phyloP scores from a whole-genome alignment of 2,329 filamentous ascomycete genomes.

The Colletotrichum orbiculare region DNA sequence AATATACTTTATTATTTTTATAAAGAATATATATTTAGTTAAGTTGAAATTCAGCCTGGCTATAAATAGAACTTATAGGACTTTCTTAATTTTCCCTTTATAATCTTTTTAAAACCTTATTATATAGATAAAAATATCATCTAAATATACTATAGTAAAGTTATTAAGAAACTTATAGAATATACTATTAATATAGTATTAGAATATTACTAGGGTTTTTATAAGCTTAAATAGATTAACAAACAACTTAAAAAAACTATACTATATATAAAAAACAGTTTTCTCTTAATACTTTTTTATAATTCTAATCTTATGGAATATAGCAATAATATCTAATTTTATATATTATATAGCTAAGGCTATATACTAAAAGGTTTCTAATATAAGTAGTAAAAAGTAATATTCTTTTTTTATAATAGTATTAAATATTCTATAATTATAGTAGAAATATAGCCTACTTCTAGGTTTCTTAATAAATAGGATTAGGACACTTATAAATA shows the following conservation, averaged over 20 bases:
- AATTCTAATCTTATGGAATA: constrained; percentile 48
- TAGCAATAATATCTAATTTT: constrained; percentile 36
- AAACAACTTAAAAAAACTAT: constrained; percentile 46
- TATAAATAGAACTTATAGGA: neutral
- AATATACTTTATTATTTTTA: too few relatives aligned
- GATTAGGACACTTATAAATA: too few relatives aligned
- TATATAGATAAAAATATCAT: constrained; percentile 37
- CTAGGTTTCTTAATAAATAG: too few relatives aligned
- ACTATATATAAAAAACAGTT: constrained; percentile 47
- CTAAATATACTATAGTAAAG: constrained; percentile 37
- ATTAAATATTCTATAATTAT: too few relatives aligned
- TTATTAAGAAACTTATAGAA: too few relatives aligned
- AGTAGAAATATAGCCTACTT: too few relatives aligned
- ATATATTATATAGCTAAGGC: neutral
- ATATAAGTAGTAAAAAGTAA: neutral
- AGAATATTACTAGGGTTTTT: constrained; percentile 37
- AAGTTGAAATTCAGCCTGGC: neutral
- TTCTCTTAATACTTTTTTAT: constrained; percentile 46
- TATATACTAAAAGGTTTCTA: neutral
- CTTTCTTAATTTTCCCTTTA: neutral
- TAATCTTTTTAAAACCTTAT: neutral
- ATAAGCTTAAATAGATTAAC: constrained; percentile 44
- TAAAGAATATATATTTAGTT: too few relatives aligned
- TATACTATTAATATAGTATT: constrained; percentile 40
- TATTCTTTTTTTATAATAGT: too few relatives aligned